Base-by-base conservation (phyloP, 75 land plant species). In the Pseudotsuga menziesii region DNA sequence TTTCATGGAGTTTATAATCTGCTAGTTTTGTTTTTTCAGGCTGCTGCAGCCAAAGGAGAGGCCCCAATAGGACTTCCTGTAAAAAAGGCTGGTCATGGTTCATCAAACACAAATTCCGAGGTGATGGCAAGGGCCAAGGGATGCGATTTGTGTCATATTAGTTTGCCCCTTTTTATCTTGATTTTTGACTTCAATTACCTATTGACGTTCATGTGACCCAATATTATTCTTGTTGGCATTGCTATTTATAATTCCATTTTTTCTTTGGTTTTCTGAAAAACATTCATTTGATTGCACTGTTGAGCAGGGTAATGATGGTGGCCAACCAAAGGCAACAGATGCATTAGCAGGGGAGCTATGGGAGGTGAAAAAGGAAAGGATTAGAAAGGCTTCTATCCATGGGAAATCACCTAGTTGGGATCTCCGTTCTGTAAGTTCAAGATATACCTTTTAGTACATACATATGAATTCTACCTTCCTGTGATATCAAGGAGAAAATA, bases 41-140 rank as follows among this genome's bases (percentile, higher is more conserved):
- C 96, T 74, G 98, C 98, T 78, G 98, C 96, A 57, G 98, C 96
- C 23, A 93, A 95, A 80, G 99, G 99, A 54, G 96, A 94, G 84
- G 94, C 99, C 39, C 99, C 99, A 58, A 86, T 89, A 75, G 99
- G 99, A 74, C 93, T 97, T 32, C 98, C 99, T 80, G 75, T 93
- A 54, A 95, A 93, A 75, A 92, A 90, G 22, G 87, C 86, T 67
- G 90, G 90, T 56, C 91, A 89, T 72, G 93, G 83, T 78, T 89
- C 97, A 82, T 76, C 88, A 59, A 88, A 85, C 69, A 75, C 87
- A 80, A 78, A 82, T 55, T 78, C 87, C 56, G 85, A 91, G 93
- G 96, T 92, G 76, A 74, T 64, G 39, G 44, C 0, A 41, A 69
- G 41, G 39, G 12, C 3, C 22, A 19, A 39, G 48, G 41, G 22